A percentile compares a stretch with the other conserved stretches of the same genome.
Evolutionary conservation across 495 filamentous ascomycete species (phyloP).

Genomic region (Penicillium pancosmium): DNA sequence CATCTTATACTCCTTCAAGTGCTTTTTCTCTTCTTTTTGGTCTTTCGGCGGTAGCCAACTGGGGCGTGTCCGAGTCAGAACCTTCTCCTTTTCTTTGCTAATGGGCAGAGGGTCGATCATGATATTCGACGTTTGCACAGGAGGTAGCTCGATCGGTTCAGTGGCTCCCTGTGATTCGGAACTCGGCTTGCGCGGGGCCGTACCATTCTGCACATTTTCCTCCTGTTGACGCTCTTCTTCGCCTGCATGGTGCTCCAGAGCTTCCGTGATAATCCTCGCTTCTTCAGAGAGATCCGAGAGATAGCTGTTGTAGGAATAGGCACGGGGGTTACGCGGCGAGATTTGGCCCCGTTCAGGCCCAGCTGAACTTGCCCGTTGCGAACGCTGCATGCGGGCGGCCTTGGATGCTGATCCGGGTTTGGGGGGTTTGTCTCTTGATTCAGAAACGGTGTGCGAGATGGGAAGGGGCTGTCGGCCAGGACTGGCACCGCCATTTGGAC

Average conservation of each 20-base stretch:
- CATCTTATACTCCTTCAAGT: conserved; percentile 86
- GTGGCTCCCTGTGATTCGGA: conserved; percentile 58
- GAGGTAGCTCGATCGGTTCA: conserved; percentile 70
- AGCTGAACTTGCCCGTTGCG: conserved; percentile 47
- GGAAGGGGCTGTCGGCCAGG: conserved; percentile 45
- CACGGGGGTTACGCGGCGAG: conserved; percentile 57
- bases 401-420: conserved; percentile 32
- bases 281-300: conserved; percentile 82
- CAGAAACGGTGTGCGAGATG: conserved; percentile 43
- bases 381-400: conserved; percentile 36
- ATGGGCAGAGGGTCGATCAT: conserved; percentile 97
- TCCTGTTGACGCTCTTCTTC: conserved; percentile 57
- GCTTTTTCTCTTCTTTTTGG: conserved; percentile 87
- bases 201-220: conserved; percentile 53
- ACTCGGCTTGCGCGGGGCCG: conserved; percentile 45
- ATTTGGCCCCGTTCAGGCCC: conserved; percentile 49
- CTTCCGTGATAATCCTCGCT: conserved; percentile 84
- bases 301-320: conserved; percentile 85
- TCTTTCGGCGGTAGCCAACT: conserved; percentile 96
- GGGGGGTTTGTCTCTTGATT: conserved; percentile 9
- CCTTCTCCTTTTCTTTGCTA: conserved; percentile 94
- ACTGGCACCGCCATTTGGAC: conserved; percentile 56
- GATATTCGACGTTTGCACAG: conserved; percentile 80
- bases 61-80: conserved; percentile 85
- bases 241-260: conserved; percentile 82